Percentiles rank a stretch among this genome's conserved stretches.
Conservation (phyloP, 179 eudicot genomes). For the Monotropa hypopitys region DNA sequence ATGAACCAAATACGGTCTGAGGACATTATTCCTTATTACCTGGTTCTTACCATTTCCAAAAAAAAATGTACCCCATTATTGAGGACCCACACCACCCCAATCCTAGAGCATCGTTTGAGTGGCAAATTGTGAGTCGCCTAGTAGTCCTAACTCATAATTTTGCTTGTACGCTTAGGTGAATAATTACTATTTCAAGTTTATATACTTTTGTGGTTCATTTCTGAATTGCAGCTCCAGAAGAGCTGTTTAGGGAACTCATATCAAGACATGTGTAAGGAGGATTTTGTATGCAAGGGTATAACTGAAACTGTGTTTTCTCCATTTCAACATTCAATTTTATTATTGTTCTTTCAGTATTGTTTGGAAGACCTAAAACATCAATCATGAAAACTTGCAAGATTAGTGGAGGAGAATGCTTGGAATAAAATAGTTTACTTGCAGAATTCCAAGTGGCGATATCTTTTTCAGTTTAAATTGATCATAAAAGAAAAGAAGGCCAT, state of each 20-base stretch:
- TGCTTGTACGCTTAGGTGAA: too few relatives aligned
- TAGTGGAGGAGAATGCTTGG: neutral
- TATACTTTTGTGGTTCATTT: neutral
- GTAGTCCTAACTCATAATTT: too few relatives aligned
- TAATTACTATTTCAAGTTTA: neutral
- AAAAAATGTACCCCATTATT: too few relatives aligned
- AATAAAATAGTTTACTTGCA: neutral
- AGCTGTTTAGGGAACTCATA: slow-evolving; percentile 46
- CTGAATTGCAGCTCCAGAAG: slow-evolving; percentile 52
- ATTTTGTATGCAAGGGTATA: neutral
- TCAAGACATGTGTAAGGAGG: slow-evolving; percentile 16
- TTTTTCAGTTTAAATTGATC: neutral
- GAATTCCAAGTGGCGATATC: neutral
- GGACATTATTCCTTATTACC: neutral
- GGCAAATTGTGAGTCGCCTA: too few relatives aligned
- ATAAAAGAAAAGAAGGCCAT: neutral
- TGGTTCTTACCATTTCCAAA: too few relatives aligned
- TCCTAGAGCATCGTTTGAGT: too few relatives aligned
- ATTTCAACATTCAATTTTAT: neutral
- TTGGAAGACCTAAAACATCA: neutral
- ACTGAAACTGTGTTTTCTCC: neutral
- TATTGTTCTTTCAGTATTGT: neutral
- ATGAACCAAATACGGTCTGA: neutral
- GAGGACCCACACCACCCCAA: too few relatives aligned
- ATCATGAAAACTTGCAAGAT: neutral